Evolutionary conservation across 257 asterid genomes (phyloP), one percentile per base, ranked within the genome.

Genomic region (Thymus mandschuricus): DNA sequence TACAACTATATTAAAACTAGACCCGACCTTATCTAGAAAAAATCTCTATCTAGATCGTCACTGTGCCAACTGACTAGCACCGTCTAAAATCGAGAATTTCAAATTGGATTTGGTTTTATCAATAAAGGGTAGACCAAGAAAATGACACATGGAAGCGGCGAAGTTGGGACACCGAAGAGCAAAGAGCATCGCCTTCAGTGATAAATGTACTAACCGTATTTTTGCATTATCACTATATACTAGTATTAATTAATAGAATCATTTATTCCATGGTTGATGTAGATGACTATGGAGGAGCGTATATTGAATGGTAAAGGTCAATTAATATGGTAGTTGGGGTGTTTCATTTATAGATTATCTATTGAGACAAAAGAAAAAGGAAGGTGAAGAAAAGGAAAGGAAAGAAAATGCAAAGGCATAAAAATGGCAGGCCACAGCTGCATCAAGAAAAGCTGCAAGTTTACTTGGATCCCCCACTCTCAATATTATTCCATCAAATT

Each of bases 401-500:
- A 80, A 66, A 60, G 41, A 45, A 55, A 52, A 29, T 43, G 38
- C 28, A 44, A 34, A 58, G 31, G 3, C 71, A 80, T 72, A 72
- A 75, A 72, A 75, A 67, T 64, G 48, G 60, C 58, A 55, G 63
- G 76, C 81, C 74, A 80, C 77, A 66, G 63, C 70, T 58, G 50
- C 70, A 72, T 72, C 49, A 43, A 48, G 68, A 51, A 68, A 76
- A 76, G 78, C 68, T 69, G 76, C 70, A 57, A 40, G 29, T 73
- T 21, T 65, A 60, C 79, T 76, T 69, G 75, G 79, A 78, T 68
- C 76, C 69, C 72, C 34, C 73, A 64, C 49, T 64, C 71, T 68
- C 11, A 48, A 11, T 27, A 29, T 74, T 35, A 55, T 60, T 60
- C 34, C 48, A 52, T 40, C 15, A 15, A 44, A 68, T 21, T 15